Conservation (phyloP, 768 basidiomycete genomes). For the Suillus weaverae region DNA sequence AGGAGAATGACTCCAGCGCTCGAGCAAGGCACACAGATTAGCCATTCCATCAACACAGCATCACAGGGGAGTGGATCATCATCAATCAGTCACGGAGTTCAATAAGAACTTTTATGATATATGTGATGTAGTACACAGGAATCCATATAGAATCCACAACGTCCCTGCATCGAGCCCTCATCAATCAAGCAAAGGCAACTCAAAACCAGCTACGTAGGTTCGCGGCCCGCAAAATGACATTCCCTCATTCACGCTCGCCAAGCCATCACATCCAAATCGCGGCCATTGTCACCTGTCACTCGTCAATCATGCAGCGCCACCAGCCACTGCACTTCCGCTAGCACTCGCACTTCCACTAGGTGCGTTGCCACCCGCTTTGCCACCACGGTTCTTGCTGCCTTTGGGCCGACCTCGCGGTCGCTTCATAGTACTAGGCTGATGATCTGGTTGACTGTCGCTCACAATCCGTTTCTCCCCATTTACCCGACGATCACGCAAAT, state of each 20-base stretch:
- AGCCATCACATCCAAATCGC: not conserved
- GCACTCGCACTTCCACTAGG: slow-evolving; percentile 5
- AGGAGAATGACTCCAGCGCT: not conserved
- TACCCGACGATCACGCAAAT: slow-evolving; percentile 61
- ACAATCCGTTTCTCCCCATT: slow-evolving; percentile 43
- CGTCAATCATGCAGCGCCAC: slow-evolving; percentile 5
- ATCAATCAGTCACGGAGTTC: not conserved
- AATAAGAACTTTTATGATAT: not conserved
- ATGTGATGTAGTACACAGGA: not conserved
- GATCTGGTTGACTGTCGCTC: slow-evolving; percentile 32
- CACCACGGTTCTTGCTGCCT: slow-evolving; percentile 60
- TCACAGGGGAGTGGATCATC: slow-evolving; percentile 1
- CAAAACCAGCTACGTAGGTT: not conserved
- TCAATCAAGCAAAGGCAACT: not conserved
- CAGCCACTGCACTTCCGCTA: slow-evolving; percentile 15
- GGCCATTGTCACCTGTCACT: not conserved
- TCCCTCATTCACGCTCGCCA: not conserved
- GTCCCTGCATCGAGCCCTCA: not conserved
- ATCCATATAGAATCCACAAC: not conserved
- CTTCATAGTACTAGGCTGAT: slow-evolving; percentile 36
- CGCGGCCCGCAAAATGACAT: not conserved
- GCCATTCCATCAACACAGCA: not conserved
- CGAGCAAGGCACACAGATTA: not conserved
- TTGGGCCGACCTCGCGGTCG: slow-evolving; percentile 67
- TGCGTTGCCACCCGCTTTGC: slow-evolving; percentile 13